Percentiles rank a stretch among this genome's conserved stretches.
phyloP scores from a whole-genome alignment of 306 rosid genomes.

The Notholithocarpus densiflorus region DNA sequence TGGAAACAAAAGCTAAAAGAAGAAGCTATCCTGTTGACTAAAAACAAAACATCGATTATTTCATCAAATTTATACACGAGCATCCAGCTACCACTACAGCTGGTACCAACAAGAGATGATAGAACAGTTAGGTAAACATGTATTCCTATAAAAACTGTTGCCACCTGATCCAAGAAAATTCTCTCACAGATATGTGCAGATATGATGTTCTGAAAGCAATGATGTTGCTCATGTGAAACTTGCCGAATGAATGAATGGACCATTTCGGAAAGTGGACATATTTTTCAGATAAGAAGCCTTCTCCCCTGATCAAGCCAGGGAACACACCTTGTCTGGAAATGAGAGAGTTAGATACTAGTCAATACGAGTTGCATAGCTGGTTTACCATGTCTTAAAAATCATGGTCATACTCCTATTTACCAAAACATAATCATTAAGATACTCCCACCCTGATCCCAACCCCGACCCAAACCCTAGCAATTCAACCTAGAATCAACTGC shows the following conservation, averaged over 20 bases:
- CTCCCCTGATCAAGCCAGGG: conserved; percentile 50
- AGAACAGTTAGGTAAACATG: neutral
- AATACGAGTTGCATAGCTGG: conserved; percentile 15
- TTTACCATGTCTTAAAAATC: neutral
- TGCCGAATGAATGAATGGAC: neutral
- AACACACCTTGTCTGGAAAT: conserved; percentile 86
- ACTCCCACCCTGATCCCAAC: neutral
- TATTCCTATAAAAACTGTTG: neutral
- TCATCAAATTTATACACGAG: neutral
- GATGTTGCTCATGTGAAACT: neutral
- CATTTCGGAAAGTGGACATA: neutral
- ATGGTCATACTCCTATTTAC: neutral
- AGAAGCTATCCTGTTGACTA: neutral
- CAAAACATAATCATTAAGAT: neutral
- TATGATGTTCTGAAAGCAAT: neutral
- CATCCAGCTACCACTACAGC: neutral
- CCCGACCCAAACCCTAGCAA: neutral
- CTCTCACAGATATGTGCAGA: neutral
- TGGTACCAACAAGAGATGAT: neutral
- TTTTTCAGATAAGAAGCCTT: neutral
- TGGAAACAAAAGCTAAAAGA: neutral
- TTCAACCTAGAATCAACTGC: too few relatives aligned
- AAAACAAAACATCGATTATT: neutral
- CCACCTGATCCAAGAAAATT: neutral
- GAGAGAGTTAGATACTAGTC: conserved; percentile 8